Conservation (phyloP, 2,329 filamentous ascomycete species). For the Ampelomyces quisqualis region DNA sequence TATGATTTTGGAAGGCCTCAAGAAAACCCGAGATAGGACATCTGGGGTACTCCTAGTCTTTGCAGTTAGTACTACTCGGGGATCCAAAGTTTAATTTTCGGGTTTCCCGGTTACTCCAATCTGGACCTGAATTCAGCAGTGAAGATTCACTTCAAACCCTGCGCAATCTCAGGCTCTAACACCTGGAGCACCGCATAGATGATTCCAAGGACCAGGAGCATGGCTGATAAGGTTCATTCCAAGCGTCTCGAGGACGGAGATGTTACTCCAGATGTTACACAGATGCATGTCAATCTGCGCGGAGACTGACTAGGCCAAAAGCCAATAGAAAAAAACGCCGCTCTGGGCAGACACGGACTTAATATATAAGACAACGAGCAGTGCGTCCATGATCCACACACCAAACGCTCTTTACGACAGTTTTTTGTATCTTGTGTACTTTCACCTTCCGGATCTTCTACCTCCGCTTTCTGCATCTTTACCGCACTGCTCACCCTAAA, state of each 20-base stretch:
- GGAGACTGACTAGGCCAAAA: conserved; percentile 5
- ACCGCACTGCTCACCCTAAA: not conserved
- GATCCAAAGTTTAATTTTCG: conserved; percentile 3
- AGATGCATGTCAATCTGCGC: conserved; percentile 10
- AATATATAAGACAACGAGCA: conserved; percentile 12
- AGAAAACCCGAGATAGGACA: not conserved
- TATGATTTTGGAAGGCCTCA: not conserved
- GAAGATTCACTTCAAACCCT: too few relatives aligned
- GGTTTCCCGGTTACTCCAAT: conserved; percentile 1
- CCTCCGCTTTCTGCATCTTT: too few relatives aligned
- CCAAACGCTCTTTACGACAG: not conserved
- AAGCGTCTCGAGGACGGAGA: conserved; percentile 7
- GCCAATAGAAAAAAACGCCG: conserved; percentile 1
- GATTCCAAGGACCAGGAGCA: conserved; percentile 1
- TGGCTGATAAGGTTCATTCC: not conserved
- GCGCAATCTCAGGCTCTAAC: too few relatives aligned
- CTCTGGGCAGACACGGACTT: conserved; percentile 1
- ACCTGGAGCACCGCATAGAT: too few relatives aligned
- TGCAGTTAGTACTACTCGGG: conserved; percentile 10
- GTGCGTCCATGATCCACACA: too few relatives aligned
- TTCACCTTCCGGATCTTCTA: too few relatives aligned
- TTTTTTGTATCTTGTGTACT: too few relatives aligned
- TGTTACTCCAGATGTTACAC: conserved; percentile 5
- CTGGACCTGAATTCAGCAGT: conserved; percentile 2
- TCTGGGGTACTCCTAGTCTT: conserved; percentile 7